Percentiles rank a stretch among this genome's conserved stretches.
These are phyloP conservation scores for Colletotrichum tropicicola DNA, from an alignment of 2,329 filamentous ascomycete genomes.

Conservation along the genomic window DNA sequence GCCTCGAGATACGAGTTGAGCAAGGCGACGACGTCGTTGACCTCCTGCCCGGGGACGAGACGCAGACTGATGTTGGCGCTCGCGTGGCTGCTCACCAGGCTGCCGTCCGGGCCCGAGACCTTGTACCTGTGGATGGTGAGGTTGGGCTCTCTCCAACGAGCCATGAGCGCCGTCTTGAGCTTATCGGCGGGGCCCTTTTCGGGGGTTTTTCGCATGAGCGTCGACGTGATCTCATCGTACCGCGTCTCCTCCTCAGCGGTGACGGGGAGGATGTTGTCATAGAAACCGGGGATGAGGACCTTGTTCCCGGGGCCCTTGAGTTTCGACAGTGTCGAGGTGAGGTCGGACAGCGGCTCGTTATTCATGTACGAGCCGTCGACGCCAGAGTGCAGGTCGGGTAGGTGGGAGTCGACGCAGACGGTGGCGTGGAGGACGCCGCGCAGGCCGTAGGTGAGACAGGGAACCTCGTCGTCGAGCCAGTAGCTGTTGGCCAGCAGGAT, in stretches of 20 bases:
- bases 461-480: constrained; percentile 96
- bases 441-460: constrained; percentile 93
- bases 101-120: constrained; percentile 90
- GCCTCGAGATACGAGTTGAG: constrained; percentile 74
- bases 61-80: constrained; percentile 90
- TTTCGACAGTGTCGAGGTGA: constrained; percentile 83
- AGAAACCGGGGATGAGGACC: constrained; percentile 88
- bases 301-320: constrained; percentile 84
- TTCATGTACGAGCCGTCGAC: constrained; percentile 94
- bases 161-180: constrained; percentile 88
- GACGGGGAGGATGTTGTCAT: constrained; percentile 82
- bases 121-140: constrained; percentile 94
- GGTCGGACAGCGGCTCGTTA: constrained; percentile 90
- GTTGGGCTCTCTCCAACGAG: constrained; percentile 93
- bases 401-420: constrained; percentile 83
- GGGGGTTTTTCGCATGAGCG: constrained; percentile 78
- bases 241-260: constrained; percentile 79
- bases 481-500: constrained; percentile 97
- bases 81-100: constrained; percentile 89
- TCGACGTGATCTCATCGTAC: constrained; percentile 84
- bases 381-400: constrained; percentile 92
- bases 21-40: constrained; percentile 75
- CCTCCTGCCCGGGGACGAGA: constrained; percentile 91
- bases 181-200: constrained; percentile 65
- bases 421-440: constrained; percentile 94